phyloP scores from a whole-genome alignment of 176 grass and related monocot species.

The Hyparrhenia diplandra region DNA sequence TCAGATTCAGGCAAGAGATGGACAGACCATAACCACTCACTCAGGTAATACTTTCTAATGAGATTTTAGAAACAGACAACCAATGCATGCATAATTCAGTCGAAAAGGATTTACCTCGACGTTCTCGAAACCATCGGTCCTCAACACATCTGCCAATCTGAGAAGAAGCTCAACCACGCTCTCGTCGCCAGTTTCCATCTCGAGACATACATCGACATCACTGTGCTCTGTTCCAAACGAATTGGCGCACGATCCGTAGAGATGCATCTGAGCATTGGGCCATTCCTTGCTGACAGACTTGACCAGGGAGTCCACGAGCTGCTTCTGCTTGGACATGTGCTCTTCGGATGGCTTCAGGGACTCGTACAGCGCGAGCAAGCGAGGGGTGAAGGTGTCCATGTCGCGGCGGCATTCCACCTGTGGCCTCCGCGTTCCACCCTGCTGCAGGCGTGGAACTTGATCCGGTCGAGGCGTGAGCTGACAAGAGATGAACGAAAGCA shows the following conservation, averaged over 20 bases:
- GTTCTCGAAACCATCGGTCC: conserved; percentile 17
- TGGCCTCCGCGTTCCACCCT: neutral
- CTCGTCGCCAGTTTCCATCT: conserved; percentile 9
- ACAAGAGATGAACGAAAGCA: neutral
- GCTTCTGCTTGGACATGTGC: conserved; percentile 38
- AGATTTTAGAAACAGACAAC: neutral
- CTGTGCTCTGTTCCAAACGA: conserved; percentile 48
- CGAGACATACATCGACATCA: conserved; percentile 56
- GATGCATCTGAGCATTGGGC: conserved; percentile 48
- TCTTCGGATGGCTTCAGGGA: conserved; percentile 42
- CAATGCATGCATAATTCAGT: neutral
- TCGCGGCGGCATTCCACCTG: conserved; percentile 35
- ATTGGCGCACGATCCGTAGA: conserved; percentile 68
- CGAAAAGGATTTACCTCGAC: conserved; percentile 43
- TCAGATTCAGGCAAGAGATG: no score
- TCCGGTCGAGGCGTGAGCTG: neutral
- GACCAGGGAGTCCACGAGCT: conserved; percentile 26
- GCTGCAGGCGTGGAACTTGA: neutral
- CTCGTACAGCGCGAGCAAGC: conserved; percentile 39
- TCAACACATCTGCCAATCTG: conserved; percentile 37
- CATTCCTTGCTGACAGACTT: conserved; percentile 45
- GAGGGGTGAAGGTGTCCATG: conserved; percentile 21
- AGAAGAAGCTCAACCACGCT: conserved; percentile 22
- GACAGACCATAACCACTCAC: neutral
- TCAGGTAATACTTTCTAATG: neutral